Evolutionary conservation across 208 protist species (phyloP).

Genomic region (Crithidia mellificae): DNA sequence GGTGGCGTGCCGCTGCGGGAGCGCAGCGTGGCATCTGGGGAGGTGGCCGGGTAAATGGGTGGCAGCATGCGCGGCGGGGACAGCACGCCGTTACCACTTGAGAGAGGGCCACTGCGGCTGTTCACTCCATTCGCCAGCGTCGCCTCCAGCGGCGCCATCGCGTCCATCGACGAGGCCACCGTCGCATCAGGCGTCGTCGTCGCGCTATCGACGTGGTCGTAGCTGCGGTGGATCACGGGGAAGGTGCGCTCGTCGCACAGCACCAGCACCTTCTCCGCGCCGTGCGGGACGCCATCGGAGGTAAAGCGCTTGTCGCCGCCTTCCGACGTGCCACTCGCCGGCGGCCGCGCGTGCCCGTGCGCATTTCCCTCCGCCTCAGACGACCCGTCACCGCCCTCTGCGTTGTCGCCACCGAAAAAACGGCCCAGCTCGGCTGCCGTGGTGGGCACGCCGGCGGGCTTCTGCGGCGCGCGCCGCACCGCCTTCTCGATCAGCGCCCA

Average conservation of each 20-base stretch:
- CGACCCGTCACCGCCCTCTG: not conserved
- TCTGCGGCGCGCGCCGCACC: slow-evolving; percentile 26
- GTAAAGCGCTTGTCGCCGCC: slow-evolving; percentile 6
- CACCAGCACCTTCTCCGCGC: slow-evolving; percentile 27
- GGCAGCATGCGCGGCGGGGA: slow-evolving; percentile 3
- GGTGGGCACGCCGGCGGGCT: slow-evolving; percentile 26
- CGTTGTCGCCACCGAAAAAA: slow-evolving; percentile 10
- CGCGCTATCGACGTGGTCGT: not conserved
- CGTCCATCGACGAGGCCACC: slow-evolving; percentile 16
- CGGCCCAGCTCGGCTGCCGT: slow-evolving; percentile 14
- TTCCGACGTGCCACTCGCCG: not conserved
- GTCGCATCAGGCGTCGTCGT: slow-evolving; percentile 5
- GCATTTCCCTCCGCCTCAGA: too few relatives aligned
- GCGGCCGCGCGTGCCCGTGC: not conserved
- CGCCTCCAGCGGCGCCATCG: not conserved
- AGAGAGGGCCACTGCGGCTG: not conserved
- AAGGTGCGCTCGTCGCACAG: slow-evolving; percentile 23
- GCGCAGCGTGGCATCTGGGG: not conserved
- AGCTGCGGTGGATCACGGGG: slow-evolving; percentile 18
- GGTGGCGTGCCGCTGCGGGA: not conserved
- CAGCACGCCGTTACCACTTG: not conserved
- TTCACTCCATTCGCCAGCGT: not conserved
- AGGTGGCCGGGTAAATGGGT: not conserved
- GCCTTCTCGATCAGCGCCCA: slow-evolving; percentile 39
- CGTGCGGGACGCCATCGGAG: slow-evolving; percentile 21